Base-by-base conservation (phyloP, 2,329 filamentous ascomycete species). In the Chrysosporium queenslandicum region DNA sequence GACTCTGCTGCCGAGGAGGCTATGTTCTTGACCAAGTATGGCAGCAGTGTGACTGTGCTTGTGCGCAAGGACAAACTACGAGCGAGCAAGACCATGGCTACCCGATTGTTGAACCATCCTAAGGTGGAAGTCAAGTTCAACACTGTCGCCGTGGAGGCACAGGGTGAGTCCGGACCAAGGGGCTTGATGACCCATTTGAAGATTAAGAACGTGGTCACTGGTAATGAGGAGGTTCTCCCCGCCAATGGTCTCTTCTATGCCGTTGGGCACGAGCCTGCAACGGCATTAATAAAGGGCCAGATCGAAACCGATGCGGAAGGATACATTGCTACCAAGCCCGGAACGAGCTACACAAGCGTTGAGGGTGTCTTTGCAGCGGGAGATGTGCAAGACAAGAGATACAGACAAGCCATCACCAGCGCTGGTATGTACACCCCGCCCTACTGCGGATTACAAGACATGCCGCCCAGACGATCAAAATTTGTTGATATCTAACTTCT, bases 381-480 rank as follows among this genome's bases (percentile, higher is more conserved):
- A 58, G 92, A 98, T 67, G 94, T 98, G 8, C 92, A 98, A 76
- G 94, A 98, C 69, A 98, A 97, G 83, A 82, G 85, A 66, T 98
- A 98, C 71, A 82, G 92, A 68, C 92, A 98, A 75, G 92, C 92
- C 43, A 94, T 98, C 60, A 98, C 92, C 58, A 96, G 90, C 73
- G 92, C 92, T 62, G 91, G 88, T 89, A 76, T 67, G 83, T 80
- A 60, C 9, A 20, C 5, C 25, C 34, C 32, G 2, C 25, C 21
- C n/a, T n/a, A n/a, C n/a, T n/a, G n/a, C n/a, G n/a, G n/a, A n/a
- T n/a, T n/a, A n/a, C n/a, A n/a, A n/a, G n/a, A n/a, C n/a, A n/a
- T n/a, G n/a, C n/a, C n/a, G n/a, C n/a, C n/a, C n/a, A n/a, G n/a
- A n/a, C n/a, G n/a, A n/a, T n/a, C n/a, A n/a, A n/a, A n/a, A n/a